Conservation (phyloP, 768 basidiomycete species). For the Leccinellum luteum region DNA sequence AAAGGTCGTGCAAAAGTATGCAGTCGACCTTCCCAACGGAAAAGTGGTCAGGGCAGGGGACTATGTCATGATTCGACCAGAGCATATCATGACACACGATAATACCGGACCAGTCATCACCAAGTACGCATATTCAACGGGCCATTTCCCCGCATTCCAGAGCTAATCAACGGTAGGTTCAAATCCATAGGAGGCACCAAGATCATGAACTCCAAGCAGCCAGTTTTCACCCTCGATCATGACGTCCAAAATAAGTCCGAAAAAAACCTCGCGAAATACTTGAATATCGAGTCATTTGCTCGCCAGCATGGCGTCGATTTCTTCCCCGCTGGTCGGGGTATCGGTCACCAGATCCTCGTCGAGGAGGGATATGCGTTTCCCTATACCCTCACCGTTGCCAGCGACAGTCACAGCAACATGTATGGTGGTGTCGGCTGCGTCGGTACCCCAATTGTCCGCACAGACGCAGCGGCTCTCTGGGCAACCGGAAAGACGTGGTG, state of each 20-base stretch:
- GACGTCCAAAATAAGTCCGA: slow-evolving; percentile 94
- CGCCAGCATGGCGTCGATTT: slow-evolving; percentile 85
- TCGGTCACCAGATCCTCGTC: slow-evolving; percentile 95
- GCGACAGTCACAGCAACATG: slow-evolving; percentile 98
- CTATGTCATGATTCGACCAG: slow-evolving; percentile 99
- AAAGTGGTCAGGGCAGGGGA: slow-evolving; percentile 89
- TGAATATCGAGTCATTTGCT: slow-evolving; percentile 88
- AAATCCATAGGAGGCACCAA: slow-evolving; percentile 89
- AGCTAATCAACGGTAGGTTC: slow-evolving; percentile 54
- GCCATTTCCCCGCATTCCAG: slow-evolving; percentile 1
- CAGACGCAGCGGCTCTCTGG: slow-evolving; percentile 94
- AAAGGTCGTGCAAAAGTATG: slow-evolving; percentile 96
- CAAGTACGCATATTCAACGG: slow-evolving; percentile 56
- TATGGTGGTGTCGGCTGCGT: slow-evolving; percentile 98
- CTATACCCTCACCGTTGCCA: slow-evolving; percentile 90
- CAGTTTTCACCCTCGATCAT: slow-evolving; percentile 96
- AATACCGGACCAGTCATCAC: slow-evolving; percentile 98
- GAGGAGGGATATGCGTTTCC: slow-evolving; percentile 99
- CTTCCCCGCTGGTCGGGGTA: slow-evolving; percentile 95
- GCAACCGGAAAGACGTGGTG: slow-evolving; percentile 99
- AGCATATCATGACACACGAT: slow-evolving; percentile 98
- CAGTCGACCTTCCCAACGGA: slow-evolving; percentile 81
- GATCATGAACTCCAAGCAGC: slow-evolving; percentile 77
- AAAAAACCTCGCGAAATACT: slow-evolving; percentile 92
- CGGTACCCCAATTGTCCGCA: slow-evolving; percentile 96